A percentile compares a stretch with the other conserved stretches of the same genome.
phyloP scores from a whole-genome alignment of 441 rosid species.

The Populus trichocarpa region DNA sequence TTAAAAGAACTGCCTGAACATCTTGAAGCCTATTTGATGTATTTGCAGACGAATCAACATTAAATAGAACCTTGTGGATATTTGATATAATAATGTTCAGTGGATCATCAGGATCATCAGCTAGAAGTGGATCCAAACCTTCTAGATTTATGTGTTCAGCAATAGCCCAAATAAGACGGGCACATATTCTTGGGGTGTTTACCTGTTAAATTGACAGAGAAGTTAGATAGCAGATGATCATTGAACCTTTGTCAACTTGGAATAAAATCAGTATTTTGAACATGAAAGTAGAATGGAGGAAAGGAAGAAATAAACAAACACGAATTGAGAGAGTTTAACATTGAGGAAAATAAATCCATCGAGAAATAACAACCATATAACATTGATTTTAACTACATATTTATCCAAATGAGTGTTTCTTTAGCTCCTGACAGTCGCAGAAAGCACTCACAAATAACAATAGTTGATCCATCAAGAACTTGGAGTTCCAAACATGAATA shows the following conservation, averaged over 20 bases:
- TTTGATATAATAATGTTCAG: slow-evolving; percentile 78
- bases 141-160: slow-evolving; percentile 94
- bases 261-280: neutral
- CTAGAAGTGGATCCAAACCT: slow-evolving; percentile 98
- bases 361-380: neutral
- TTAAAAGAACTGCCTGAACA: slow-evolving; percentile 90
- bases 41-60: slow-evolving; percentile 73
- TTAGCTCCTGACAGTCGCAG: neutral
- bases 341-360: neutral
- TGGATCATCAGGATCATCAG: slow-evolving; percentile 98
- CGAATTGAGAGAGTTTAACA: neutral
- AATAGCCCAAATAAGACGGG: slow-evolving; percentile 88
- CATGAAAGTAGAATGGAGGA: neutral
- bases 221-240: slow-evolving; percentile 2
- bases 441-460: neutral
- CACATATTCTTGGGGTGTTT: slow-evolving; percentile 65
- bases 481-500: slow-evolving; percentile 1
- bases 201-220: slow-evolving; percentile 49
- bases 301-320: neutral
- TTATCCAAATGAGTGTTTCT: neutral
- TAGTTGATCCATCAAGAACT: neutral
- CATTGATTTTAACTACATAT: neutral
- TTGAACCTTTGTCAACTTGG: neutral
- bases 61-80: slow-evolving; percentile 84
- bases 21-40: slow-evolving; percentile 87